Conservation (phyloP, 2,329 filamentous ascomycete genomes). For the Ceratocystis harringtonii region DNA sequence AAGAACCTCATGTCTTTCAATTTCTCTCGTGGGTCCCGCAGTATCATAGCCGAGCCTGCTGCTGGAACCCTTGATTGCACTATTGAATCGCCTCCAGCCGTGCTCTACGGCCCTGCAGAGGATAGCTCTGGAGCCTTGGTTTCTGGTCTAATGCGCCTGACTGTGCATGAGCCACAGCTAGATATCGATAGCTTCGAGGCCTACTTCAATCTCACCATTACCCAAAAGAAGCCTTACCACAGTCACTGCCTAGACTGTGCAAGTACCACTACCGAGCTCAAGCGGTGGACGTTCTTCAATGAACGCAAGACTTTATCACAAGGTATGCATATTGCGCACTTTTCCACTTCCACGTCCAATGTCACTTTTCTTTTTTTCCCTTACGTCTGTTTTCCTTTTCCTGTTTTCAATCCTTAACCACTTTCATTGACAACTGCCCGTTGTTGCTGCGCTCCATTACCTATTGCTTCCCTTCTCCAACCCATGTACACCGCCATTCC, state of each 20-base stretch:
- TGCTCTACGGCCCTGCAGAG: conserved; percentile 63
- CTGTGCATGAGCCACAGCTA: conserved; percentile 50
- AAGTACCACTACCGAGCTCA: conserved; percentile 55
- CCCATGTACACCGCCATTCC: not conserved
- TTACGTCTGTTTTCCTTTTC: not conserved
- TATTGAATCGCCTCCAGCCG: conserved; percentile 74
- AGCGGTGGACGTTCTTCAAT: conserved; percentile 63
- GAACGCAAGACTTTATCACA: conserved; percentile 36
- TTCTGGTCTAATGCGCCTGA: conserved; percentile 65
- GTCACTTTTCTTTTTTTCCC: not conserved
- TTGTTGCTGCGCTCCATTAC: not conserved
- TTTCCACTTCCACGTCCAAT: not conserved
- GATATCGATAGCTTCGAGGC: conserved; percentile 61
- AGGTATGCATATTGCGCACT: conserved; percentile 26
- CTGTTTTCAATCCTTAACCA: not conserved
- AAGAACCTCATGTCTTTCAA: conserved; percentile 28
- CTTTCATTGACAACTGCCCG: not conserved
- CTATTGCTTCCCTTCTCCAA: not conserved
- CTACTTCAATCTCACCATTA: conserved; percentile 52
- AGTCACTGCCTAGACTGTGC: conserved; percentile 65
- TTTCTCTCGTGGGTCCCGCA: conserved; percentile 19
- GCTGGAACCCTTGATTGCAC: conserved; percentile 36
- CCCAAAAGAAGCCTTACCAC: conserved; percentile 69
- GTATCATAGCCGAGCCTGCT: conserved; percentile 28
- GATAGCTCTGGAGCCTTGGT: conserved; percentile 72